Percentiles rank a stretch among this genome's conserved stretches.
phyloP scores from a whole-genome alignment of 2,329 filamentous ascomycete genomes.

The Nannizziopsis arthrosporioides region DNA sequence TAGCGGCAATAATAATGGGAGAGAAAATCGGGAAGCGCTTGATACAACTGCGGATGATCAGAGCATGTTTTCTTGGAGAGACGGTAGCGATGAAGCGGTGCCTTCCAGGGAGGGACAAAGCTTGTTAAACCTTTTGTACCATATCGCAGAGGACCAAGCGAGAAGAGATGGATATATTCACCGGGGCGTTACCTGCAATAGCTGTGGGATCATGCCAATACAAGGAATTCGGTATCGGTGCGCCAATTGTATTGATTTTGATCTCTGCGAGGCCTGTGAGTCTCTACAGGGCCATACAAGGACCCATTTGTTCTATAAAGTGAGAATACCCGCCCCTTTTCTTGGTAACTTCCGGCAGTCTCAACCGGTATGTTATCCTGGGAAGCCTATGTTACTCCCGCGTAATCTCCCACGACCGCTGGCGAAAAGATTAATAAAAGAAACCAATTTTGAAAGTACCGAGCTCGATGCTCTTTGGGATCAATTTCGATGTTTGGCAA shows the following conservation, averaged over 20 bases:
- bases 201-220: constrained; percentile 77
- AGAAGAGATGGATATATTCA: constrained; percentile 81
- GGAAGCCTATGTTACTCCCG: constrained; percentile 62
- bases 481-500: constrained; percentile 90
- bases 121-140: constrained; percentile 72
- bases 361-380: constrained; percentile 77
- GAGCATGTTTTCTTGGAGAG: constrained; percentile 37
- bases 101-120: constrained; percentile 54
- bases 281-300: constrained; percentile 59
- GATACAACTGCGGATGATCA: constrained; percentile 33
- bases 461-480: constrained; percentile 92
- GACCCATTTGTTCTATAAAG: constrained; percentile 94
- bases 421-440: constrained; percentile 55
- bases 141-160: constrained; percentile 88
- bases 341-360: constrained; percentile 66
- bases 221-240: constrained; percentile 87
- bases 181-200: constrained; percentile 82
- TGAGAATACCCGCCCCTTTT: constrained; percentile 76
- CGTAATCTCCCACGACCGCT: constrained; percentile 55
- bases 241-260: constrained; percentile 90
- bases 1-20: constrained; percentile 10
- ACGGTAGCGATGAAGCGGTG: constrained; percentile 32
- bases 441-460: constrained; percentile 69
- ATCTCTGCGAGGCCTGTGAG: constrained; percentile 90
- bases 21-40: constrained; percentile 23